These are phyloP conservation scores for Lactifluus piperatus DNA, from an alignment of 768 basidiomycete species.

Conservation along the genomic window DNA sequence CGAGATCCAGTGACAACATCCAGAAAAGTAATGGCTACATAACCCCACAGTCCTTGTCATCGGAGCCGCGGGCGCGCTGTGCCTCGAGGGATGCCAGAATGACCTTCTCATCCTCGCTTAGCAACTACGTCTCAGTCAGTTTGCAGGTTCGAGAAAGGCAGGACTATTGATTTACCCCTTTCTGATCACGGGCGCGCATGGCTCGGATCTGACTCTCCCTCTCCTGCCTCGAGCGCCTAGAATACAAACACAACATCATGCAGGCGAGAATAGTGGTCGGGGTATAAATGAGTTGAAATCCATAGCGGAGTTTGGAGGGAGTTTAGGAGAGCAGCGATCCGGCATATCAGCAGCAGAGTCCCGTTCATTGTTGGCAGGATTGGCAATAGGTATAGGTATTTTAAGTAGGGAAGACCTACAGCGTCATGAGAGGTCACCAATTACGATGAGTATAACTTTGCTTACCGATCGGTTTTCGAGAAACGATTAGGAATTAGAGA, in stretches of 20 bases:
- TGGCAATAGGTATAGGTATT: conserved; percentile 22
- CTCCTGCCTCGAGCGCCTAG: conserved; percentile 68
- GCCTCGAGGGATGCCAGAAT: conserved; percentile 48
- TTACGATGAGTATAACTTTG: conserved; percentile 19
- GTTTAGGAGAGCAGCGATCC: conserved; percentile 24
- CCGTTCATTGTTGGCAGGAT: conserved; percentile 20
- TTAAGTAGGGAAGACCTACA: conserved; percentile 34
- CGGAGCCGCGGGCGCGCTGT: conserved; percentile 29
- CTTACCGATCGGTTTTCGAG: conserved; percentile 58
- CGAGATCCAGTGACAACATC: not conserved
- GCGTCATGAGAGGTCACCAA: conserved; percentile 51
- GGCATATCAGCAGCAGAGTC: conserved; percentile 20
- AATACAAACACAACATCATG: conserved; percentile 37
- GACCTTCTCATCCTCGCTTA: conserved; percentile 57
- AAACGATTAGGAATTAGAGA: conserved; percentile 28
- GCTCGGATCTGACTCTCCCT: conserved; percentile 60
- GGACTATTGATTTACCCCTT: conserved; percentile 46
- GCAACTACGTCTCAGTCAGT: conserved; percentile 30
- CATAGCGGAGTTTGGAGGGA: conserved; percentile 28
- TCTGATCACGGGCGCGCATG: conserved; percentile 64
- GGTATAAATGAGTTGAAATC: conserved; percentile 49
- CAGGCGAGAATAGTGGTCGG: conserved; percentile 55
- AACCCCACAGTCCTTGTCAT: conserved; percentile 41
- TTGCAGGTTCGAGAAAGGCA: conserved; percentile 7
- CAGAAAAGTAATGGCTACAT: conserved; percentile 35